A percentile compares a stretch with the other conserved stretches of the same genome.
Conservation (phyloP, 768 basidiomycete genomes). For the Tremella mesenterica region DNA sequence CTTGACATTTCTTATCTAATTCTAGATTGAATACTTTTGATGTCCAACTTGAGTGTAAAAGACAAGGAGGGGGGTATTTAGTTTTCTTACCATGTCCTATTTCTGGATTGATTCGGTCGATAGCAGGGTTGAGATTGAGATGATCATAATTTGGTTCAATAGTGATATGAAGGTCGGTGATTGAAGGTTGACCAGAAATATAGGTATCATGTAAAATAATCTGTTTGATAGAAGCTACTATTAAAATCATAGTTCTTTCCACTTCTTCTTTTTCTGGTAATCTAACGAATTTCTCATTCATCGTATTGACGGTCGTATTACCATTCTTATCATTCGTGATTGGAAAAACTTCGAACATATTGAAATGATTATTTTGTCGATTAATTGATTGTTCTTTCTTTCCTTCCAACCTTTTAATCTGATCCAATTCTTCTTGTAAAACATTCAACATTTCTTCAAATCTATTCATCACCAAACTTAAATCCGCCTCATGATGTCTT, state of each 20-base stretch:
- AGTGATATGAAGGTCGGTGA: too few relatives aligned
- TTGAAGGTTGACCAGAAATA: too few relatives aligned
- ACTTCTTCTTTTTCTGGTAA: slow-evolving; percentile 28
- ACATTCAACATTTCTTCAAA: slow-evolving; percentile 54
- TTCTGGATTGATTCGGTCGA: slow-evolving; percentile 20
- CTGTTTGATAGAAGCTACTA: slow-evolving; percentile 55
- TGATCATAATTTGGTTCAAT: too few relatives aligned
- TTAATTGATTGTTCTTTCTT: too few relatives aligned
- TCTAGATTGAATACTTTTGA: slow-evolving; percentile 50
- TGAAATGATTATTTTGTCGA: too few relatives aligned
- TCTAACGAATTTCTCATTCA: too few relatives aligned
- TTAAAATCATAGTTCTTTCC: slow-evolving; percentile 49
- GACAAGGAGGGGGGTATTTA: slow-evolving; percentile 61
- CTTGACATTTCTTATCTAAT: slow-evolving; percentile 50
- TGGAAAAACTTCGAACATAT: too few relatives aligned
- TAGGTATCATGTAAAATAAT: slow-evolving; percentile 50
- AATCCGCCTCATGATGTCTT: slow-evolving; percentile 51
- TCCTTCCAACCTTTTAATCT: too few relatives aligned
- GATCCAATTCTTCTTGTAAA: slow-evolving; percentile 52
- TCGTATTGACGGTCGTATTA: too few relatives aligned
- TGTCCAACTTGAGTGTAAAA: slow-evolving; percentile 57
- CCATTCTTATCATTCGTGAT: too few relatives aligned
- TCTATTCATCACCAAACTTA: slow-evolving; percentile 58
- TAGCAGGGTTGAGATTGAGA: too few relatives aligned
- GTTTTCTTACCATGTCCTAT: too few relatives aligned